Evolutionary conservation across 2,329 filamentous ascomycete species (phyloP).

Genomic region (Mariannaea elegans): DNA sequence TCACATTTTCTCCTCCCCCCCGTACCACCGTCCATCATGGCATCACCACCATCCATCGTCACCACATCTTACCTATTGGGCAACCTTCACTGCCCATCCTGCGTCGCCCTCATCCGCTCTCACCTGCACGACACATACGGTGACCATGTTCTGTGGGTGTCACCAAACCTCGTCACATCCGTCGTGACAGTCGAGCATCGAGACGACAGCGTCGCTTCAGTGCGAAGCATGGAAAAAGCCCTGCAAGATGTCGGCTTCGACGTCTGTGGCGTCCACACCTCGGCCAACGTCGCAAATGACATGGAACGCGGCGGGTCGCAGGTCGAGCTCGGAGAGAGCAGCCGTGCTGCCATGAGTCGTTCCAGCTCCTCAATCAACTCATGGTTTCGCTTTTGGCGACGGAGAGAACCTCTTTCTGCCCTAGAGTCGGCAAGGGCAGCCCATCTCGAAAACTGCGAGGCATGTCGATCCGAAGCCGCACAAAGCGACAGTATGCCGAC

Average conservation of each 20-base stretch:
- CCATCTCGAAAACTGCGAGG: conserved; percentile 51
- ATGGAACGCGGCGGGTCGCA: conserved; percentile 34
- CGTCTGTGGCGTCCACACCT: conserved; percentile 58
- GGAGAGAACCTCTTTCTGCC: conserved; percentile 34
- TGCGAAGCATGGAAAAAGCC: conserved; percentile 54
- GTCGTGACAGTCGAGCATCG: conserved; percentile 69
- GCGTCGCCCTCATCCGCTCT: conserved; percentile 71
- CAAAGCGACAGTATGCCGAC: background rate
- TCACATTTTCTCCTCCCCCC: background rate
- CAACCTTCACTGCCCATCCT: conserved; percentile 83
- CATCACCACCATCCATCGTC: conserved; percentile 42
- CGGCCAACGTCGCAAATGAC: conserved; percentile 44
- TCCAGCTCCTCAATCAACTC: conserved; percentile 37
- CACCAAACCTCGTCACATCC: conserved; percentile 76
- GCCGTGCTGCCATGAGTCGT: conserved; percentile 28
- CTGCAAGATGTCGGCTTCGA: conserved; percentile 69
- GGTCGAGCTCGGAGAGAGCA: conserved; percentile 35
- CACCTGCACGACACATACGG: conserved; percentile 59
- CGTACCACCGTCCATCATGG: conserved; percentile 40
- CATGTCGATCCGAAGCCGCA: conserved; percentile 39
- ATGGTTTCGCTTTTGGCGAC: conserved; percentile 45
- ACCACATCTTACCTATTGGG: conserved; percentile 72
- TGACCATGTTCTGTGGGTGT: conserved; percentile 64
- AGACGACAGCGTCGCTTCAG: conserved; percentile 50
- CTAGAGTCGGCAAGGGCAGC: conserved; percentile 39